Evolutionary conservation across 805 yeast genomes (phyloP).

Genomic region (Spathaspora girioi): DNA sequence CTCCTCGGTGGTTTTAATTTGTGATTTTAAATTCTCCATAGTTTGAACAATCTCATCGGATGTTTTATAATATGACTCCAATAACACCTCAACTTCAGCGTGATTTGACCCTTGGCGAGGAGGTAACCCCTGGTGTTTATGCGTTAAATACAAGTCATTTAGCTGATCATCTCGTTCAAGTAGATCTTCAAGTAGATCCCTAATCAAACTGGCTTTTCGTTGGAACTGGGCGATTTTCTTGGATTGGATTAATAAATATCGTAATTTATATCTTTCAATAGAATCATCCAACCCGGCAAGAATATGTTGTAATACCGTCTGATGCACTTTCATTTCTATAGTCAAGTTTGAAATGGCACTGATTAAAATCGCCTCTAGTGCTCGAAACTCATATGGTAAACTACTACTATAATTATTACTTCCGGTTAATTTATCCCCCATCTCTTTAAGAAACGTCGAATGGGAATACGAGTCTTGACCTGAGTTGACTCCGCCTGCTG

Average conservation of each 20-base stretch:
- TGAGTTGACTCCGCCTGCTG: conserved; percentile 32
- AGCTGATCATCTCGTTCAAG: conserved; percentile 80
- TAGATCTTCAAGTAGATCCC: conserved; percentile 82
- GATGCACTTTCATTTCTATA: conserved; percentile 83
- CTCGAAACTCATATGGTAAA: conserved; percentile 87
- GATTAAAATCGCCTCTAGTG: conserved; percentile 81
- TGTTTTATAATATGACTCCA: conserved; percentile 88
- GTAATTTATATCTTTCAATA: conserved; percentile 73
- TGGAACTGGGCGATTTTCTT: conserved; percentile 80
- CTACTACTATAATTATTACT: conserved; percentile 11
- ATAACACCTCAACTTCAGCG: conserved; percentile 81
- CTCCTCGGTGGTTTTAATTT: conserved; percentile 90
- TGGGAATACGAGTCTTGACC: conserved; percentile 19
- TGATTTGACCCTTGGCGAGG: conserved; percentile 60
- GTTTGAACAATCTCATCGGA: conserved; percentile 94
- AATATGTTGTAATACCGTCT: conserved; percentile 69
- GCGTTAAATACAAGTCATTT: conserved; percentile 76
- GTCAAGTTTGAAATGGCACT: conserved; percentile 75
- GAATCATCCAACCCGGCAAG: conserved; percentile 75
- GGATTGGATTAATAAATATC: conserved; percentile 77
- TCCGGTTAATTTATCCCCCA: conserved; percentile 34
- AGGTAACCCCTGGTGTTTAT: conserved; percentile 40
- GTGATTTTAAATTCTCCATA: conserved; percentile 70
- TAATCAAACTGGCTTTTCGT: conserved; percentile 75
- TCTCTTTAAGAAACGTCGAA: conserved; percentile 39